Evolutionary conservation across 345 rosid genomes (phyloP), one percentile per base, ranked within the genome.

Genomic region (Acer saccharum): DNA sequence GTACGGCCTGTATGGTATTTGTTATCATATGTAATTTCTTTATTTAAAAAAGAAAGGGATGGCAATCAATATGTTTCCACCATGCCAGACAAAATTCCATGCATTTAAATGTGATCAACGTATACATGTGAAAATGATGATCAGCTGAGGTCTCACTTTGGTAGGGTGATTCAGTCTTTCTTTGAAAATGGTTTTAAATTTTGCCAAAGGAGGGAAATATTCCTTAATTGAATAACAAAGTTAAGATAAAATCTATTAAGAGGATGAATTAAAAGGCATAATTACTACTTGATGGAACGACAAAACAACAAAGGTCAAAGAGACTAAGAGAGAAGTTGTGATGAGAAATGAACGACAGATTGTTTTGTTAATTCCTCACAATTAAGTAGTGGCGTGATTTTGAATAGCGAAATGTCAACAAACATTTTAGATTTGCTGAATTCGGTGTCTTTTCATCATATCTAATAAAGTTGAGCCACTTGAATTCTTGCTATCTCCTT

Each of bases 31-130:
- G 54, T 48, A 48, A 48, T 48, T 2, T 48, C 14, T 48, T 48
- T 48, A 48, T 41, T 41, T 7, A 2, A 48, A 48, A 48, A 48
- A 11, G 17, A n/a, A 57, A 7, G 20, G 2, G 8, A 64, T 11
- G 3, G 13, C 41, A 61, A 77, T 81, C 4, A 79, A 29, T 71
- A 68, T 82, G 85, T 80, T 70, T 69, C 68, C 70, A 78, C 65
- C 87, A 80, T 75, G 83, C 84, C 66, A 20, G 81, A 85, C 82
- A 82, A 79, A 69, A 75, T 39, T 64, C 17, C 73, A 25, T 71
- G 66, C 14, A 32, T 32, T 32, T 32, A 32, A 32, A 32, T 32
- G 35, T 29, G 32, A 29, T 32, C 35, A 32, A 32, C 5, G 35
- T 32, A 32, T 32, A 32, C 35, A 32, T 32, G 35, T 32, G 35